Conservation (phyloP, 352 stramenopile species). For the Phytophthora sansomeana region DNA sequence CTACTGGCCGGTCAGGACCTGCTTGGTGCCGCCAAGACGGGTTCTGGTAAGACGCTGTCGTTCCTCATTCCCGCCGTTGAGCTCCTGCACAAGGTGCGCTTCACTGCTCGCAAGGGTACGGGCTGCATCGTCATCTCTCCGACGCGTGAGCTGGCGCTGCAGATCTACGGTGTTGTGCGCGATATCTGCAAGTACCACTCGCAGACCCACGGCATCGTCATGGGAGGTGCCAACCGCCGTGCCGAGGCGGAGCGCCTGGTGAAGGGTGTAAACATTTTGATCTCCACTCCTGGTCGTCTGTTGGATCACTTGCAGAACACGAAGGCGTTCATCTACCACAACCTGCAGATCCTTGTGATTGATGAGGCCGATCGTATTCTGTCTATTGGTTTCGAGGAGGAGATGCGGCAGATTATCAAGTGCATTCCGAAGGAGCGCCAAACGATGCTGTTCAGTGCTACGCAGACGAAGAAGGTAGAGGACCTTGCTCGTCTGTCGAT, state of each 20-base stretch:
- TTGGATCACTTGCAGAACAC: conserved; percentile 99
- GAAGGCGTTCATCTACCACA: conserved; percentile 97
- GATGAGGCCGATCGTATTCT: conserved; percentile 99
- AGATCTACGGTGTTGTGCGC: conserved; percentile 99
- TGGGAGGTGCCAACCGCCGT: conserved; percentile 97
- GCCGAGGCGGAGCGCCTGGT: conserved; percentile 95
- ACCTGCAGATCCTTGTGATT: conserved; percentile 97
- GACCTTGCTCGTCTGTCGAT: conserved; percentile 95
- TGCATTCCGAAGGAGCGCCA: conserved; percentile 97
- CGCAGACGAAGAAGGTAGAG: conserved; percentile 98
- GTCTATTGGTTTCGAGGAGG: conserved; percentile 99
- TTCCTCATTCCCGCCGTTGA: conserved; percentile 99
- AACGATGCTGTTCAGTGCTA: conserved; percentile 99
- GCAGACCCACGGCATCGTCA: conserved; percentile 97
- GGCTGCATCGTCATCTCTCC: conserved; percentile 98
- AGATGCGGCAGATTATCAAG: conserved; percentile 99
- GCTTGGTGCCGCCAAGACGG: conserved; percentile 97
- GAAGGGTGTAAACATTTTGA: conserved; percentile 98
- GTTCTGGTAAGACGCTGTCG: conserved; percentile 98
- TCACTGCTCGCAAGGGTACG: conserved; percentile 96
- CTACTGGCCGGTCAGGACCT: conserved; percentile 97
- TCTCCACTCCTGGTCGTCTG: conserved; percentile 97
- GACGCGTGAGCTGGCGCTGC: conserved; percentile 97
- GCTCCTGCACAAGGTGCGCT: conserved; percentile 97
- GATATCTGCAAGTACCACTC: conserved; percentile 96